A percentile compares a stretch with the other conserved stretches of the same genome.
Conservation (phyloP, 768 basidiomycete genomes). For the Calocybe indica region DNA sequence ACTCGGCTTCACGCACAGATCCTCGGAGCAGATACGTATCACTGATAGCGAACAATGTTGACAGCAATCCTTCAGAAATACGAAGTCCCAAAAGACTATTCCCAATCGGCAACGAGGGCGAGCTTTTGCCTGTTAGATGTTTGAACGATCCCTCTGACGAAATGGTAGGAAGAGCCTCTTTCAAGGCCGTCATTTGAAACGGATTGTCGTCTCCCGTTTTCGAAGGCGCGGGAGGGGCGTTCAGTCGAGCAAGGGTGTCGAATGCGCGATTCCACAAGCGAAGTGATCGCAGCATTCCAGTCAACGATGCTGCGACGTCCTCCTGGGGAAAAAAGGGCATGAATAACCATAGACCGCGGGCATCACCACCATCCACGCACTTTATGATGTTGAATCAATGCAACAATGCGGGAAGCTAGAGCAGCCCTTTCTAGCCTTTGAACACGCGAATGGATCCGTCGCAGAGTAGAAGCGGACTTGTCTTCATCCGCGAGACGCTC, state of each 20-base stretch:
- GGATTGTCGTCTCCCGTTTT: constrained; percentile 41
- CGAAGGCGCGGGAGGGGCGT: constrained; percentile 24
- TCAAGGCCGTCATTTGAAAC: constrained; percentile 44
- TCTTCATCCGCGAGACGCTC: constrained; percentile 35
- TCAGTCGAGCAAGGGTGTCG: constrained; percentile 59
- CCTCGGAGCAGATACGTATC: constrained; percentile 68
- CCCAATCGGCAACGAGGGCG: too few relatives aligned
- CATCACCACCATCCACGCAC: constrained; percentile 28
- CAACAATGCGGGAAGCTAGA: constrained; percentile 63
- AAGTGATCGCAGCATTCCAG: constrained; percentile 60
- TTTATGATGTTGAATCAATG: constrained; percentile 60
- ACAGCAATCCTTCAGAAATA: constrained; percentile 63
- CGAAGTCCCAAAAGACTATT: too few relatives aligned
- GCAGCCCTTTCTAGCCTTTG: constrained; percentile 63
- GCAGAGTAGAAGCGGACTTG: constrained; percentile 42
- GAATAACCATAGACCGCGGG: not conserved
- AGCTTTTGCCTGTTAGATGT: constrained; percentile 5
- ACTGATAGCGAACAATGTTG: constrained; percentile 58
- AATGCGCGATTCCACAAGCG: constrained; percentile 79
- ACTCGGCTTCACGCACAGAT: constrained; percentile 79
- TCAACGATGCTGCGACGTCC: constrained; percentile 50
- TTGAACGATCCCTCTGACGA: constrained; percentile 11
- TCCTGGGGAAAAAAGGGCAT: constrained; percentile 36
- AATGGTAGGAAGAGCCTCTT: constrained; percentile 33
- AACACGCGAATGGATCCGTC: constrained; percentile 55